Conservation (phyloP, 768 basidiomycete species). For the Trametes cubensis region DNA sequence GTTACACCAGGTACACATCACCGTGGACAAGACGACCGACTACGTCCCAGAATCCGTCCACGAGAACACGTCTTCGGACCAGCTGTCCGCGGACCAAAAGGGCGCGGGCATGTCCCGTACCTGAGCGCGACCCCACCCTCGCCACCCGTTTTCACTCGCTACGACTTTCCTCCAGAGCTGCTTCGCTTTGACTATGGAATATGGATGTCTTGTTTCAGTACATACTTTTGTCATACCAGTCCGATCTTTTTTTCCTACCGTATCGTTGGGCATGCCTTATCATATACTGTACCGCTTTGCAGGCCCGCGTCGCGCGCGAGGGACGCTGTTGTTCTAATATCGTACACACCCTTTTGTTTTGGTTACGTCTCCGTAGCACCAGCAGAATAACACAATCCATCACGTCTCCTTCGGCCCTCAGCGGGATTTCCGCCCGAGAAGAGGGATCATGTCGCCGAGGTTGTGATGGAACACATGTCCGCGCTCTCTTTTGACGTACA, state of each 20-base stretch:
- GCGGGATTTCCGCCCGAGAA: slow-evolving; percentile 9
- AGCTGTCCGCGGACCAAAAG: slow-evolving; percentile 13
- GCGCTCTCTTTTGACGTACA: slow-evolving; percentile 37
- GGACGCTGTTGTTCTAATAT: slow-evolving; percentile 6
- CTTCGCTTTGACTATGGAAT: too few relatives aligned
- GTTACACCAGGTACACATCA: slow-evolving; percentile 27
- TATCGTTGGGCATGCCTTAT: neutral
- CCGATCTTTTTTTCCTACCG: neutral
- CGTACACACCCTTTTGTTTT: neutral
- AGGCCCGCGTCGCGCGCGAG: neutral
- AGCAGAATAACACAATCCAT: neutral
- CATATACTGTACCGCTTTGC: neutral
- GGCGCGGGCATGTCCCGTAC: slow-evolving; percentile 6
- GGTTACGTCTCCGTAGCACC: neutral
- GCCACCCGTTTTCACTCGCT: neutral
- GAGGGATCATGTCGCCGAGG: slow-evolving; percentile 21
- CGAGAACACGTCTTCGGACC: slow-evolving; percentile 7
- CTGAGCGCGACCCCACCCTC: neutral
- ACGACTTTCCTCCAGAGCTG: too few relatives aligned
- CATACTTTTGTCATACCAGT: slow-evolving; percentile 10
- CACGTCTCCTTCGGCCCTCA: neutral
- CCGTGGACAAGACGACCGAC: slow-evolving; percentile 32
- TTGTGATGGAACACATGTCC: slow-evolving; percentile 37
- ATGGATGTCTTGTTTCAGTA: neutral
- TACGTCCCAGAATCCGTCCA: slow-evolving; percentile 24